These are phyloP conservation scores for Halenospora varia DNA, from an alignment of 495 filamentous ascomycete species.

Conservation along the genomic window DNA sequence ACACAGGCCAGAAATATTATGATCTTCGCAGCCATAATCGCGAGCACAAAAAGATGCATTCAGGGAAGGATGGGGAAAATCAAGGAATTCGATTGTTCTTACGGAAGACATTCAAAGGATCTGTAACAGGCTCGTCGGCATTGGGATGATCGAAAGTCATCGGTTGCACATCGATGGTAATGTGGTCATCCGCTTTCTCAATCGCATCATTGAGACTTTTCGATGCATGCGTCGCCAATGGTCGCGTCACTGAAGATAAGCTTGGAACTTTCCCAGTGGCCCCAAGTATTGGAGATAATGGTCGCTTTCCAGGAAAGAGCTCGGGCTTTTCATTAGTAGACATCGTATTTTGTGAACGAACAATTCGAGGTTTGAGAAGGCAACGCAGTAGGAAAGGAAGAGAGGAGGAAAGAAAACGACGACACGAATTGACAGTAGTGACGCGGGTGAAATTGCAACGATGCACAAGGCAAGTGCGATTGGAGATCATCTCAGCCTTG, in stretches of 20 bases:
- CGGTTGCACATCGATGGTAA: slow-evolving; percentile 5
- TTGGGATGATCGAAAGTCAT: too few species aligned
- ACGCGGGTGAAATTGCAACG: not conserved
- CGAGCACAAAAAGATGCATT: too few species aligned
- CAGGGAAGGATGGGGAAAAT: too few species aligned
- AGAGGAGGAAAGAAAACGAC: not conserved
- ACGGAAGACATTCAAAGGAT: not conserved
- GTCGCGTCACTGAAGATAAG: slow-evolving; percentile 23
- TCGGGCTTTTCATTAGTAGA: not conserved
- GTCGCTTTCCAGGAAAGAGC: not conserved
- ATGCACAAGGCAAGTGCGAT: not conserved
- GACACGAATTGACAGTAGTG: not conserved
- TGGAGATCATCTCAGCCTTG: not conserved
- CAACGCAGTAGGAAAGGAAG: not conserved
- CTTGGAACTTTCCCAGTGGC: too few species aligned
- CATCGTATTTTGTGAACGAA: too few species aligned
- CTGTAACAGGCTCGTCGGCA: not conserved
- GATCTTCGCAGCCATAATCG: too few species aligned
- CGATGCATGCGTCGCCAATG: slow-evolving; percentile 33
- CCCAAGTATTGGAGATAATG: too few species aligned
- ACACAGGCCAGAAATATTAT: too few species aligned
- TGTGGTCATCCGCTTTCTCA: not conserved
- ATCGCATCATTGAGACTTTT: not conserved
- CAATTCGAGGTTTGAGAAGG: not conserved
- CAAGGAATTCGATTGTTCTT: too few species aligned